These are phyloP conservation scores for Hypericum perforatum DNA, from an alignment of 345 rosid genomes.

Conservation along the genomic window DNA sequence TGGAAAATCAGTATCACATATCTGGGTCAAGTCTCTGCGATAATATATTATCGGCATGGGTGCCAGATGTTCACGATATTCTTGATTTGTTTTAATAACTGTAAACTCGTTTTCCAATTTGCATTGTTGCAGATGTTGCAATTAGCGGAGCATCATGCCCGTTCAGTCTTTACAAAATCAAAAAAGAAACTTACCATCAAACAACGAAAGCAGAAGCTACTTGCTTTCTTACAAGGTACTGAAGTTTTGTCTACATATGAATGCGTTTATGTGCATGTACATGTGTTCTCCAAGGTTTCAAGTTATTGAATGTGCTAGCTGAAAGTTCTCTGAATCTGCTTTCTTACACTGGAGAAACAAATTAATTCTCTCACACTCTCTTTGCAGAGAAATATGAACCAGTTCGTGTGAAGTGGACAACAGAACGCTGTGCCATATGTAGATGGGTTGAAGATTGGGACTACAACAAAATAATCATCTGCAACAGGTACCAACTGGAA, in stretches of 20 bases:
- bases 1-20: not conserved
- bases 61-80: too few relatives aligned
- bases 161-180: constrained; percentile 43
- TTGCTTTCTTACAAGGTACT: constrained; percentile 64
- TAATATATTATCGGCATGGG: too few relatives aligned
- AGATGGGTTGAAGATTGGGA: constrained; percentile 99
- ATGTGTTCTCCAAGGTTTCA: too few relatives aligned
- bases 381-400: constrained; percentile 67
- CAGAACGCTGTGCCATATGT: constrained; percentile 96
- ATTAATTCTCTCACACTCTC: not conserved
- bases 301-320: too few relatives aligned
- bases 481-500: constrained; percentile 55
- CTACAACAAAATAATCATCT: constrained; percentile 94
- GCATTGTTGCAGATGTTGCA: constrained; percentile 65
- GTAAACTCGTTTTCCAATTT: not conserved
- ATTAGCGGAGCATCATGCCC: constrained; percentile 76
- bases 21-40: constrained; percentile 1
- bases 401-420: constrained; percentile 80
- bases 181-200: constrained; percentile 64
- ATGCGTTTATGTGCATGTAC: too few relatives aligned
- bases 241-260: not conserved
- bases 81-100: too few relatives aligned
- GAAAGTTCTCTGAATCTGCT: too few relatives aligned
- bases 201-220: constrained; percentile 72
- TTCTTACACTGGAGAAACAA: not conserved